Evolutionary conservation across 768 basidiomycete species (phyloP), one percentile per base, ranked within the genome.

Genomic region (Neoboletus magnificus): DNA sequence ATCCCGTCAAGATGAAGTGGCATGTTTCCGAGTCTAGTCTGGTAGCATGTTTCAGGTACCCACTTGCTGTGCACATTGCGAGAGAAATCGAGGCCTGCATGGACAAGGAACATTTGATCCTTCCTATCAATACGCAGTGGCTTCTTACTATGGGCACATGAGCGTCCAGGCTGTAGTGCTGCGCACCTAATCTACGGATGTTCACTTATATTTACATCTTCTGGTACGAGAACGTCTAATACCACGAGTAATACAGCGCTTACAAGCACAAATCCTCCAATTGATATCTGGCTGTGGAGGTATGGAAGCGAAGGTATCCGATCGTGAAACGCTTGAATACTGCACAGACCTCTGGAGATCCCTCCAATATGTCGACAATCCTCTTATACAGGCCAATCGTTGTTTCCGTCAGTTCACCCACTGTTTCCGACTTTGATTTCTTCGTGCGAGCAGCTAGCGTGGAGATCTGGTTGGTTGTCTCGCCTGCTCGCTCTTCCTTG

Each of bases 401-500:
- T 6, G 65, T 64, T 18, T 27, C 42, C 23, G 10, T 43, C 16
- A 43, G 10, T 2, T 43, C 42, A 27, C 10, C 16, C 18, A 72
- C 62, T 13, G 57, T 56, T 9, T 71, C 68, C 44, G 67, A 41
- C 50, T 74, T 76, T 4, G 68, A 59, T 4, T 50, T 46, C 9
- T 58, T 52, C 2, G 59, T 55, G 30, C 57, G 63, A 12, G 57
- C 55, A 0, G 75, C 74, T 0, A 70, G 51, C 15, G 65, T 56
- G 1, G 1, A 75, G 29, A 77, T 57, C 15, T 65, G 70, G 50
- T 76, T 77, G 35, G 67, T 65, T 3, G 57, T 53, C 52, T 77
- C 77, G 5, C 68, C 71, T 0, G 47, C 64, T 2, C 64, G 49
- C 47, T 77, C 76, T 65, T 78, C 77, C 53, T 77, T 70, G 56